Base-by-base conservation (phyloP, 2,329 filamentous ascomycete species). In the Colletotrichum higginsianum region DNA sequence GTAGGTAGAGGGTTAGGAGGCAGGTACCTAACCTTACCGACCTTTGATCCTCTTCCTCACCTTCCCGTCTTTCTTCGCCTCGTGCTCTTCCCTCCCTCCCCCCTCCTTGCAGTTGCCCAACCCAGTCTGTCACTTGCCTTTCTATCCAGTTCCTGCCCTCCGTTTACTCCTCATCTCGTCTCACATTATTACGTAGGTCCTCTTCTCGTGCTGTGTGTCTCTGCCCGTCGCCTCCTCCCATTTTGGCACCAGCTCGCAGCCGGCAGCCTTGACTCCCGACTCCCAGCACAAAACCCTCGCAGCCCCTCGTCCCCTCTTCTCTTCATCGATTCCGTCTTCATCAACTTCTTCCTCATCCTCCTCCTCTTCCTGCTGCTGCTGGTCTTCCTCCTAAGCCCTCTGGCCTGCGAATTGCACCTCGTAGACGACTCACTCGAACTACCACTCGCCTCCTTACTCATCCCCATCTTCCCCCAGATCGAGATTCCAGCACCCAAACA, bases 201-300 rank as follows among this genome's bases (percentile, higher is more conserved):
- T 40, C 18, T 7, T 13, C 13, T 21, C 26, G 3, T 52, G 1
- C 57, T 7, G 18, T 12, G 15, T 30, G 16, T 23, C 6, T 11
- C 1, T 49, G 7, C 38, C 18, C 30, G 30, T 35, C 42, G 13
- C 11, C n/a, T 16, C n/a, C 30, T 40, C 38, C 55, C n/a, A 5
- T 38, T 40, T 2, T 40, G 12, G 38, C 38, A 6, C n/a, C 57
- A 4, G 15, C 15, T 16, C 38, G 13, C 13, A 16, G 11, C 2
- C 30, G 9, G 21, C 26, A 6, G 30, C 9, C 3, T 42, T 7
- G 42, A n/a, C 8, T 38, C 23, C 11, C 13, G n/a, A 16, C 21
- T 23, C 9, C 15, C 16, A 44, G 18, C 50, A 71, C 67, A 71
- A 71, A 71, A 67, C 23, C 35, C 56, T 18, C 16, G 4, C 8